Conservation (phyloP, 805 yeast species). For the Candida michaelii region DNA sequence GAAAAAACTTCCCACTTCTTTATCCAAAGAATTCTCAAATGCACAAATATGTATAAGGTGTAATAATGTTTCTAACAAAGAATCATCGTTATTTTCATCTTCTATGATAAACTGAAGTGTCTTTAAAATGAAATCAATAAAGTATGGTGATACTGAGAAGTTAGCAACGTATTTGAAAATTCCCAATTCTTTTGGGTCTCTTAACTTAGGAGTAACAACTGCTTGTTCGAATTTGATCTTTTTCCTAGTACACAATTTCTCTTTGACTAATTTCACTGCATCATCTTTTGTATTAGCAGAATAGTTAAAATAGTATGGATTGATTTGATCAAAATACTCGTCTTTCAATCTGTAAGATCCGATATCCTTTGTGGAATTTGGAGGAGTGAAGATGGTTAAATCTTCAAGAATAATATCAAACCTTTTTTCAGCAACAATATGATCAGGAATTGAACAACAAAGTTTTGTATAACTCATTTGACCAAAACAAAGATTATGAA, state of each 20-base stretch:
- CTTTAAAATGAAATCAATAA: constrained; percentile 52
- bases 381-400: constrained; percentile 33
- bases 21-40: constrained; percentile 30
- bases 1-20: constrained; percentile 30
- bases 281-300: constrained; percentile 80
- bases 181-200: constrained; percentile 31
- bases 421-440: constrained; percentile 64
- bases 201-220: constrained; percentile 55
- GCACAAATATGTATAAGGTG: constrained; percentile 67
- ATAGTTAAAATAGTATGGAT: constrained; percentile 79
- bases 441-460: constrained; percentile 70
- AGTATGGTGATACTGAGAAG: constrained; percentile 53
- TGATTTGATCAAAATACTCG: constrained; percentile 30
- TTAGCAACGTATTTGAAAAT: constrained; percentile 46
- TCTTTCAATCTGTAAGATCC: constrained; percentile 40
- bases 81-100: constrained; percentile 49
- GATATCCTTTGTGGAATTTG: constrained; percentile 33
- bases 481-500: constrained; percentile 79
- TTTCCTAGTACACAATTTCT: constrained; percentile 39
- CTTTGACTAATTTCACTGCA: constrained; percentile 64
- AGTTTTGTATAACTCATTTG: constrained; percentile 71
- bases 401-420: constrained; percentile 56
- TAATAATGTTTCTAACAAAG: constrained; percentile 55
- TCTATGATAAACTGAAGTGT: constrained; percentile 42
- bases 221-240: constrained; percentile 44